These are phyloP conservation scores for Mortierella hygrophila DNA, from an alignment of 192 early-diverging fungal genomes.

Conservation along the genomic window DNA sequence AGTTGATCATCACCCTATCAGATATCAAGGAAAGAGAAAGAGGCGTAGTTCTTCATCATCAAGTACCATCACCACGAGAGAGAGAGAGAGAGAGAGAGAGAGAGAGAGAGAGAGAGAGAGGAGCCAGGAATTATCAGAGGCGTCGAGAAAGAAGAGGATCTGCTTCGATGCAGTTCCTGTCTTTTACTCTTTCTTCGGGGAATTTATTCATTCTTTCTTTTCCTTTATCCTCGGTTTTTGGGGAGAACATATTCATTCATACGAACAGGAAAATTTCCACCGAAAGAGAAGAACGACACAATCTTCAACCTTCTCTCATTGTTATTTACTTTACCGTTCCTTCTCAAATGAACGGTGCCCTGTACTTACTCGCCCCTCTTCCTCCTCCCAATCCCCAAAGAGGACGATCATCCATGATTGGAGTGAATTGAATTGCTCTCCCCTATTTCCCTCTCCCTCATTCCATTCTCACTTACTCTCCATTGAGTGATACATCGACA, in stretches of 20 bases:
- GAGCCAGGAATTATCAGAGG: neutral
- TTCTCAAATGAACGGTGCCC: no score
- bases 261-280: neutral
- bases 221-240: neutral
- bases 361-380: no score
- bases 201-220: neutral
- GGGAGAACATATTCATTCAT: neutral
- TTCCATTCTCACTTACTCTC: neutral
- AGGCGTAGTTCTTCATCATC: neutral
- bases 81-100: neutral
- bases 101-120: neutral
- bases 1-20: neutral
- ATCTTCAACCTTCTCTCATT: neutral
- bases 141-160: neutral
- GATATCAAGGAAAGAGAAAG: neutral
- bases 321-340: neutral
- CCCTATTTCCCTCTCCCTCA: neutral
- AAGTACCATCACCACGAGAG: neutral
- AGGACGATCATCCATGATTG: neutral
- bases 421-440: conserved; percentile 8
- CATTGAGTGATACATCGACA: neutral
- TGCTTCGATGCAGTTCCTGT: neutral
- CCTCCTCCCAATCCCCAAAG: neutral
- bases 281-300: neutral
- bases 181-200: neutral